phyloP scores from a whole-genome alignment of 73 alveolate genomes.

The Stentor roeselii region DNA sequence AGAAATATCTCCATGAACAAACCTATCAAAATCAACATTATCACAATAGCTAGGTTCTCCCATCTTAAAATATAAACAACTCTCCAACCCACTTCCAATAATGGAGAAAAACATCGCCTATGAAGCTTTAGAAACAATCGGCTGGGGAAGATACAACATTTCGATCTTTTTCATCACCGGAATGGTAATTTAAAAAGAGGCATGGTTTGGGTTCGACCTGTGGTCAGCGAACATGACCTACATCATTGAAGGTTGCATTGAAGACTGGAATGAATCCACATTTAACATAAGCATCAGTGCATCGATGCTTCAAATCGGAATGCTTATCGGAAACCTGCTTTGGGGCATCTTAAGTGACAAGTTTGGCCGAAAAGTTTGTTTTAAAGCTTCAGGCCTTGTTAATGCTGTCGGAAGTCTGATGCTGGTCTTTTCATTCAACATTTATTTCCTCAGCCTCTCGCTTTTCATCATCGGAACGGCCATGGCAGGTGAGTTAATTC shows the following conservation, averaged over 20 bases:
- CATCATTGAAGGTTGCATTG: not conserved
- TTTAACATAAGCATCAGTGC: not conserved
- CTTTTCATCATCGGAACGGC: not conserved
- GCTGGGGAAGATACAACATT: not conserved
- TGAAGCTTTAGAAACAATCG: not conserved
- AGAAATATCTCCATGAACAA: not conserved
- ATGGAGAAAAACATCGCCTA: not conserved
- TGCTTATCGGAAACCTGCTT: not conserved
- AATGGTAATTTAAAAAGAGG: constrained; percentile 1
- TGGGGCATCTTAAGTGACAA: not conserved
- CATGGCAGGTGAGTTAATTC: constrained; percentile 11
- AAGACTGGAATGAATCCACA: not conserved
- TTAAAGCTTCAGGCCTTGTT: not conserved
- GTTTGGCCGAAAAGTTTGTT: not conserved
- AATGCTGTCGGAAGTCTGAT: not conserved
- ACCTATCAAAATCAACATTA: not conserved
- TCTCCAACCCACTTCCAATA: too few species aligned
- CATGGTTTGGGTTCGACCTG: not conserved
- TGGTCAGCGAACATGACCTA: not conserved
- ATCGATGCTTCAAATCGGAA: not conserved
- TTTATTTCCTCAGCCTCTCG: not conserved
- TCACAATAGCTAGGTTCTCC: constrained; percentile 2
- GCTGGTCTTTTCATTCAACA: not conserved
- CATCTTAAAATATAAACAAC: not conserved
- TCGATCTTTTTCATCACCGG: not conserved